Evolutionary conservation across 2,329 filamentous ascomycete genomes (phyloP).

Genomic region (Paraphoma chrysanthemicola): DNA sequence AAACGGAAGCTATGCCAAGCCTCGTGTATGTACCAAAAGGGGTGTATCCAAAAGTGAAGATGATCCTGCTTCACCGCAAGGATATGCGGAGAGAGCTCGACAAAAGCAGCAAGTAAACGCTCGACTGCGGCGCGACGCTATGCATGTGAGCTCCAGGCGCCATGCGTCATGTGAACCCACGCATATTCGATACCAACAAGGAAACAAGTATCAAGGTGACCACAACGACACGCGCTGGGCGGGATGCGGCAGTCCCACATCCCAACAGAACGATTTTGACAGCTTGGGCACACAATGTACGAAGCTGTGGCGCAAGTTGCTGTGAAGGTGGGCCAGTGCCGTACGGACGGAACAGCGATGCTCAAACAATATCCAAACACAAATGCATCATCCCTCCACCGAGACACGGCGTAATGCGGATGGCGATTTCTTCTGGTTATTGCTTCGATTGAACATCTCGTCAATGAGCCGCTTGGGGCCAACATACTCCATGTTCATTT

Average conservation of each 20-base stretch:
- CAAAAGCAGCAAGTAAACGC: conserved; percentile 30
- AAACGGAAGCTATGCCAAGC: not conserved
- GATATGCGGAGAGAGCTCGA: conserved; percentile 7
- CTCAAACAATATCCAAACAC: conserved; percentile 18
- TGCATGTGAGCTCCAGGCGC: conserved; percentile 18
- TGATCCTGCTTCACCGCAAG: not conserved
- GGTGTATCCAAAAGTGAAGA: conserved; percentile 9
- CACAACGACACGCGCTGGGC: conserved; percentile 15
- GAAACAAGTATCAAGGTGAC: conserved; percentile 18
- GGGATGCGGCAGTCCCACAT: conserved; percentile 16
- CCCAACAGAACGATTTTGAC: conserved; percentile 31
- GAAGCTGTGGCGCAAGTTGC: conserved; percentile 28
- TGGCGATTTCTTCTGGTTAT: conserved; percentile 31
- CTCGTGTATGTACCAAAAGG: conserved; percentile 10
- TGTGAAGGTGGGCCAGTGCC: conserved; percentile 17
- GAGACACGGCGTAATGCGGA: conserved; percentile 33
- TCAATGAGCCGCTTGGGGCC: conserved; percentile 68
- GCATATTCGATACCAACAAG: conserved; percentile 25
- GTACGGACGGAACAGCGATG: conserved; percentile 14
- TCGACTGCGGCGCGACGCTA: conserved; percentile 19
- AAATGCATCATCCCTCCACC: conserved; percentile 13
- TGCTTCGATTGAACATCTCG: conserved; percentile 65
- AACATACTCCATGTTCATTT: conserved; percentile 67
- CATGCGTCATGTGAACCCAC: conserved; percentile 5
- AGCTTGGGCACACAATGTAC: conserved; percentile 30